A percentile compares a stretch with the other conserved stretches of the same genome.
Conservation (phyloP, 2,329 filamentous ascomycete genomes). For the Lecanoromycetidae sp. region DNA sequence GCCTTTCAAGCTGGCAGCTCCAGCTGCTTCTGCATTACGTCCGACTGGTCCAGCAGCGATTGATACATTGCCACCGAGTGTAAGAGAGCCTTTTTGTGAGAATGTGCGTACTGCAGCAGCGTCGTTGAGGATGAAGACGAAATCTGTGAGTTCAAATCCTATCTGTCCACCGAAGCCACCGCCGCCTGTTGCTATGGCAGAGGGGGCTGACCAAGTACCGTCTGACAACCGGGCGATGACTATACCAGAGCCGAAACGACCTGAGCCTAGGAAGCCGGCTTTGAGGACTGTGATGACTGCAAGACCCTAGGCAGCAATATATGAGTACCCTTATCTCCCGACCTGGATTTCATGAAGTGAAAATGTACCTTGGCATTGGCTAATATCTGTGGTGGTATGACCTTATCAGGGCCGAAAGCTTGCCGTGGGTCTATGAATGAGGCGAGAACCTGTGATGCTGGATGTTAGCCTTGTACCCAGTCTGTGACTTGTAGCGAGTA, state of each 20-base stretch:
- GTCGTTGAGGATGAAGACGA: conserved; percentile 98
- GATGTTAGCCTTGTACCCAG: no score
- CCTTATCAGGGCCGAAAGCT: conserved; percentile 88
- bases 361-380: conserved; percentile 87
- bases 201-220: conserved; percentile 39
- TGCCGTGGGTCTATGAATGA: conserved; percentile 92
- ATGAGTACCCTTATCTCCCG: no score
- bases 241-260: conserved; percentile 38
- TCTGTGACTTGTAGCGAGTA: no score
- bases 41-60: conserved; percentile 89
- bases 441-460: conserved; percentile 53
- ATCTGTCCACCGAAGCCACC: conserved; percentile 40
- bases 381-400: conserved; percentile 84
- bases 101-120: conserved; percentile 80
- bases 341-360: no score
- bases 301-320: conserved; percentile 32
- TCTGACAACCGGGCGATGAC: conserved; percentile 38
- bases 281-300: conserved; percentile 39
- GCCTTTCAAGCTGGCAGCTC: conserved; percentile 77
- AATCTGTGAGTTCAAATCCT: conserved; percentile 45
- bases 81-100: conserved; percentile 80
- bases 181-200: conserved; percentile 37
- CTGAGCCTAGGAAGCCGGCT: conserved; percentile 39
- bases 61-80: conserved; percentile 89
- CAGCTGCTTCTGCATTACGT: conserved; percentile 88